These are phyloP conservation scores for Tephrocybe sp. DNA, from an alignment of 768 basidiomycete species.

Conservation along the genomic window DNA sequence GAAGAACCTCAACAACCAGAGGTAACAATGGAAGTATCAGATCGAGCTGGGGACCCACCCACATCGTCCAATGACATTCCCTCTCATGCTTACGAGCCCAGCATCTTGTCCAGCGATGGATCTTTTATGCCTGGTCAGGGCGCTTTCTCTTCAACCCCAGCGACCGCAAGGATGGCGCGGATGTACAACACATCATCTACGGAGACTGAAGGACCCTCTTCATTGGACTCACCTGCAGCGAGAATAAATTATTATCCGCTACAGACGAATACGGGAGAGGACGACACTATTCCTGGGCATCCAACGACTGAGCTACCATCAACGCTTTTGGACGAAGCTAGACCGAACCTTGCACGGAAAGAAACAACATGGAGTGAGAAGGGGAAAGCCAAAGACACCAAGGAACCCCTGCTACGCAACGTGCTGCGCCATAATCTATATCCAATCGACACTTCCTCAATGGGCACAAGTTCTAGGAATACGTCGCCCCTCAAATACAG, in stretches of 20 bases:
- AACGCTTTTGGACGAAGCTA: constrained; percentile 20
- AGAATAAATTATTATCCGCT: constrained; percentile 64
- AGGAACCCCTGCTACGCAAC: constrained; percentile 44
- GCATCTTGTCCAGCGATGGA: constrained; percentile 56
- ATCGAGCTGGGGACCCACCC: constrained; percentile 21
- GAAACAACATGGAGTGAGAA: constrained; percentile 30
- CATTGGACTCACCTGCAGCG: constrained; percentile 73
- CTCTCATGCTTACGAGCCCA: constrained; percentile 33
- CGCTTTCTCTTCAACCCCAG: constrained; percentile 80
- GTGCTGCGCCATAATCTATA: constrained; percentile 54
- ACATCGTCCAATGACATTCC: constrained; percentile 18
- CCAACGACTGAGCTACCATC: constrained; percentile 18
- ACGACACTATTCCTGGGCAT: constrained; percentile 23
- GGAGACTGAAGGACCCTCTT: constrained; percentile 48
- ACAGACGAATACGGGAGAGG: constrained; percentile 51
- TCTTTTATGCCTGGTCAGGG: constrained; percentile 77
- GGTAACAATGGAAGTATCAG: constrained; percentile 24
- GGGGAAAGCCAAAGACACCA: constrained; percentile 47
- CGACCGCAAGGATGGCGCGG: constrained; percentile 42
- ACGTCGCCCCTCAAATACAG: constrained; percentile 54
- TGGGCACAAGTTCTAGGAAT: constrained; percentile 26
- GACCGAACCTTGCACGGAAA: constrained; percentile 15
- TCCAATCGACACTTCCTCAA: constrained; percentile 38
- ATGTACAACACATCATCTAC: constrained; percentile 37
- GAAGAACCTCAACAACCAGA: constrained; percentile 47